Evolutionary conservation across 352 stramenopile species (phyloP).

Genomic region (Aphanomyces invadans): DNA sequence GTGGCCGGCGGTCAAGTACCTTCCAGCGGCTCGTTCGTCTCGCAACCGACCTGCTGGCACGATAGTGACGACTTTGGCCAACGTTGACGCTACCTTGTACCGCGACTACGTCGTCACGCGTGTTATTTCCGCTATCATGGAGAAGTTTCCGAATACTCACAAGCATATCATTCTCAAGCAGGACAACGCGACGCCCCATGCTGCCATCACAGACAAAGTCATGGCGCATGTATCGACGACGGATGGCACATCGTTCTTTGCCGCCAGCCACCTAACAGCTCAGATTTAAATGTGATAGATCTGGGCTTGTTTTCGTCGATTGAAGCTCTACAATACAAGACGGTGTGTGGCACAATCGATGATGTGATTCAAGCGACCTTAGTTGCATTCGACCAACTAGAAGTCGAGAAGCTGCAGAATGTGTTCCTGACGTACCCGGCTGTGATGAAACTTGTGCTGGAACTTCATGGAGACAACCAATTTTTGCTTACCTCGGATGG

Average conservation of each 20-base stretch:
- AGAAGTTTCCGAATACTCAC: neutral
- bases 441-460: constrained; percentile 3
- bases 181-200: constrained; percentile 12
- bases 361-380: constrained; percentile 6
- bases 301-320: constrained; percentile 29
- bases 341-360: neutral
- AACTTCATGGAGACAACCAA: constrained; percentile 10
- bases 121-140: neutral
- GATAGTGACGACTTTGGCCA: neutral
- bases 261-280: constrained; percentile 28
- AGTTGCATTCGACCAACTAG: neutral
- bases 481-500: constrained; percentile 9
- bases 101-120: constrained; percentile 2
- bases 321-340: constrained; percentile 24
- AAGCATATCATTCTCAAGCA: neutral
- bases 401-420: constrained; percentile 1
- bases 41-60: neutral
- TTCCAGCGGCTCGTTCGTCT: neutral
- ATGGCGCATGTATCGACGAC: constrained; percentile 7
- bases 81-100: constrained; percentile 17
- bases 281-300: constrained; percentile 32
- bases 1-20: neutral
- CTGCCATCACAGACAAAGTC: constrained; percentile 24
- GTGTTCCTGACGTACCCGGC: constrained; percentile 21
- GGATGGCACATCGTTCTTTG: constrained; percentile 28